Evolutionary conservation across 202 grass and related monocot genomes (phyloP), one percentile per base, ranked within the genome.

Genomic region (Tripidium arundinaceum): DNA sequence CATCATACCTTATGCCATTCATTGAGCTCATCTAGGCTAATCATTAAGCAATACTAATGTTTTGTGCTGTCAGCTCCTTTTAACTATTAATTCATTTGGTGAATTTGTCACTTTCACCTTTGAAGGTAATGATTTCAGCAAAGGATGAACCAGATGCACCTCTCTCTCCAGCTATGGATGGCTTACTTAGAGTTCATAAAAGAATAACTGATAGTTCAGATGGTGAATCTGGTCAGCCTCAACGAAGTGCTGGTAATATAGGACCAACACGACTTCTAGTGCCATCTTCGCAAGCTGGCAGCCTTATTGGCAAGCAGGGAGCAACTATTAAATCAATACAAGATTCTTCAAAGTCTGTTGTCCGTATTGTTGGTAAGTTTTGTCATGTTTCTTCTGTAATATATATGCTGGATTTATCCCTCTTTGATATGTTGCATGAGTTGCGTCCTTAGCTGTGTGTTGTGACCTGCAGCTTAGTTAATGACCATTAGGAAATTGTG

Each of bases 111-210:
- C 57, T 81, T 72, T 78, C 39, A 28, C 28, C 19, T 76, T 77
- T 86, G 18, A 77, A 99, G 96, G 92, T 99, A 72, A 90, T 99
- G 79, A 84, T 99, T 81, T 95, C 96, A 71, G 90, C 96, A 58
- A 99, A 99, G 68, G 96, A 99, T 86, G 96, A 96, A 49, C 96
- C 86, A 47, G 96, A 99, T 83, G 61, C 84, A 68, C 76, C 80
- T 2, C 31, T 94, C 41, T 79, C 92, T 85, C 87, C 92, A 70
- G 89, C 92, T 54, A 84, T 94, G 74, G 89, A 94, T 67, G 92
- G 86, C 54, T 82, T 94, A 26, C 74, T 94, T 74, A 89, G 89
- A 78, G 87, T 94, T 72, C 82, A 94, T 83, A 94, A 87, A 77
- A 83, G 82, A 24, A 85, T 91, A 77, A 55, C 86, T 65, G 89